Base-by-base conservation (phyloP, 2,329 filamentous ascomycete genomes). In the Fonsecaea erecta region DNA sequence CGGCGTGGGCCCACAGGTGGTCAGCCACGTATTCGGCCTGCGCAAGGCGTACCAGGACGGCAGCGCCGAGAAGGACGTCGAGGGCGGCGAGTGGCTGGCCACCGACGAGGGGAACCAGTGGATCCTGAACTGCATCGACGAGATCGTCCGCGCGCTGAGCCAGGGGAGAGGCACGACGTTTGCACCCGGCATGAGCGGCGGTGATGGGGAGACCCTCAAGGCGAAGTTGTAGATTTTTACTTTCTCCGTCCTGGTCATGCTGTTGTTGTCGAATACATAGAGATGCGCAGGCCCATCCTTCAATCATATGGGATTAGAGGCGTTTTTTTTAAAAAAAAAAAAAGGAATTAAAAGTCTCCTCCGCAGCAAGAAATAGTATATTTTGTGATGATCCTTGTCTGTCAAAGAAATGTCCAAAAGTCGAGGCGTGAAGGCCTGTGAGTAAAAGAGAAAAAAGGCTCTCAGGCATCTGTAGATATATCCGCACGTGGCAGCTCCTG, bases 11-110 rank as follows among this genome's bases (percentile, higher is more conserved):
- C 92, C 91, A 0, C 92, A 95, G 81, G 90, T 96, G 12, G 78
- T 90, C 18, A 92, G 88, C 70, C 92, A 96, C 77, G 83, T 95
- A 0, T 94, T 93, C 78, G 92, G 92, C 0, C 74, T 96, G 77
- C 79, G 90, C 64, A 95, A 95, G 80, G 90, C 87, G 0, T 82
- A 90, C 58, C 86, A 90, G 68, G 88, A 92, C 75, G 90, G 88
- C 0, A 81, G 80, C 21, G 83, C 77, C 76, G 83, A 77, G 40
- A 75, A 77, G 57, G 83, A 84, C 62, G 79, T 81, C 55, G 78
- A 84, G 63, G 85, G 82, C 1, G 84, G 82, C 1, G 77, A 80
- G 71, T 90, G 87, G 88, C 75, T 89, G 71, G 86, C 86, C 1
- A 82, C 82, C 34, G 86, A 91, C 66, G 87, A 88, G 71, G 88